Evolutionary conservation across 768 basidiomycete species (phyloP).

Genomic region (Dacryopinax spathularia): DNA sequence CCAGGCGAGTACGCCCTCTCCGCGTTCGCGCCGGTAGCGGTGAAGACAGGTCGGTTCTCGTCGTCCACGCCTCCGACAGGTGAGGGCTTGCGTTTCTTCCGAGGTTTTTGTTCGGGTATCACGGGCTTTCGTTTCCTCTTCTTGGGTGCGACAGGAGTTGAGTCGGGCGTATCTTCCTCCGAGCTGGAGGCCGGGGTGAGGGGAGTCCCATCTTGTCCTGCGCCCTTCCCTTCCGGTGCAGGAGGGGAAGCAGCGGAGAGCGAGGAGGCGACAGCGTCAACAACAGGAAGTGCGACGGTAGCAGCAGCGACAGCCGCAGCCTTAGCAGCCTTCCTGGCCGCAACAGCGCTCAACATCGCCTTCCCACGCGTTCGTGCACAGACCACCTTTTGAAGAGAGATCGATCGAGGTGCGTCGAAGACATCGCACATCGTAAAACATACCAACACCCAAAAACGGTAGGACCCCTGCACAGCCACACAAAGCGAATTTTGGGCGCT

Average conservation of each 20-base stretch:
- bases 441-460: background rate
- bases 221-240: background rate
- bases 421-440: background rate
- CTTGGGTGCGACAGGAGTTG: background rate
- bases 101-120: background rate
- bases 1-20: background rate
- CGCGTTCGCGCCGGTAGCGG: background rate
- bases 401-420: background rate
- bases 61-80: background rate
- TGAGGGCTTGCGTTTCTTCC: background rate
- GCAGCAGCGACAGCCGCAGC: background rate
- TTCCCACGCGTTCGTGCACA: background rate
- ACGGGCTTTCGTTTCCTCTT: background rate
- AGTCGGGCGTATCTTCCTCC: background rate
- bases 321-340: conserved; percentile 48
- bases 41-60: conserved; percentile 3
- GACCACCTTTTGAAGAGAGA: background rate
- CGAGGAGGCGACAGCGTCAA: conserved; percentile 10
- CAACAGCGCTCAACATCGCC: conserved; percentile 60
- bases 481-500: background rate
- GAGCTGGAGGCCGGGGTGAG: background rate
- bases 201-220: background rate
- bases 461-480: conserved; percentile 2
- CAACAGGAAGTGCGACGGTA: background rate
- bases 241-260: background rate